Base-by-base conservation (phyloP, 306 rosid species). In the Delonix regia region DNA sequence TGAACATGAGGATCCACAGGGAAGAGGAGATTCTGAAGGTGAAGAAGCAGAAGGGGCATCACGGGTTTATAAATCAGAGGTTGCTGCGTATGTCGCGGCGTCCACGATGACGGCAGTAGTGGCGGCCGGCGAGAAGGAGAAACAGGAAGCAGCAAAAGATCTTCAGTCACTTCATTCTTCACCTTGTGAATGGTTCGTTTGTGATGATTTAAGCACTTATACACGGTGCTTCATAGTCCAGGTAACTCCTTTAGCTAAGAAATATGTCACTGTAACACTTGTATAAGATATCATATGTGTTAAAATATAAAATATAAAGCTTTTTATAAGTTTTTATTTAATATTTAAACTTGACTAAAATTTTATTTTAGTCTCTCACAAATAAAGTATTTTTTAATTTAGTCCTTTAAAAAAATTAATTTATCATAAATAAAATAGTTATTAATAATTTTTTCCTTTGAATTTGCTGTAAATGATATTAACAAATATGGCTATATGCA, bases 131-230 rank as follows among this genome's bases (percentile, higher is more conserved):
- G 99, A 95, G 89, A 84, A 14, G 84, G 86, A 87, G 83, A 92
- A 83, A 41, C 97, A 87, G 74, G 96, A 92, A 81, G 86, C 97
- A 38, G 99, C 99, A 4, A 81, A 85, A 55, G 89, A 81, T 70
- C 98, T 95, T 36, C 98, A 86, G 83, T 92, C 98, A 30, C 89
- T 85, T 41, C 92, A 95, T 44, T 92, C 97, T 22, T 90, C 97
- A 28, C 98, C 99, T 53, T 95, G 99, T 68, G 98, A 95, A 83
- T 95, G 99, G 99, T 95, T 95, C 83, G 77, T 89, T 53, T 92
- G 98, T 76, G 99, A 95, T 77, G 96, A 95, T 82, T 62, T 86
- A 27, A 82, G 85, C 68, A 90, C 91, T 22, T 86, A 81, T 41
- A 93, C 98, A 52, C 89, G 99, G 52, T 93, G 89, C 85, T 95